Base-by-base conservation (phyloP, 2,329 filamentous ascomycete species). In the Lasiodiplodia hormozganensis region DNA sequence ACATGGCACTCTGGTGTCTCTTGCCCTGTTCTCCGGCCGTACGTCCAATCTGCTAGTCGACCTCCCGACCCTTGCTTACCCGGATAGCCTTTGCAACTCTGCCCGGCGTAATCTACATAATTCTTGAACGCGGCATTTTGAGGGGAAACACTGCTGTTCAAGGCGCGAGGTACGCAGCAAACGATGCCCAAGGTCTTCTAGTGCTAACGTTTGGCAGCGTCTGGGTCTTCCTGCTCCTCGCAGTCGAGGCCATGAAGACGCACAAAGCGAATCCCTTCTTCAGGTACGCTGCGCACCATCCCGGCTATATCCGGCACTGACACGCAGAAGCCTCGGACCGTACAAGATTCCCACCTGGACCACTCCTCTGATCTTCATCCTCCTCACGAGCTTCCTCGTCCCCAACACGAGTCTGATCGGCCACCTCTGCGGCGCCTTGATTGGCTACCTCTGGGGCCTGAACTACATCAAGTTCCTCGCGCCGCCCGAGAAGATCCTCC, bases 1-100 rank as follows among this genome's bases (percentile, higher is more conserved):
- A 79, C 90, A 96, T 79, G 96, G 96, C 65, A 98, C 95, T 8
- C 84, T 98, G 76, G 93, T 93, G 31, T 91, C 93, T n/a, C 79
- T 97, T 71, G 88, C 92, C 43, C 85, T 98, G 65, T 97, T 98
- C 79, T 88, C 96, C 75, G 96, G 96, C 68, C 94, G 94, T 97
- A 85, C 84, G 94, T 87, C 52, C 70, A 34, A 2, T 7, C 23
- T 18, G 28, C 65, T 10, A 38, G 21, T 36, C 40, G n/a, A n/a
- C 4, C 6, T n/a, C n/a, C 23, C 40, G 5, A 7, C 31, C 21
- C 1, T 14, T 38, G 60, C 71, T 79, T 70, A 79, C 72, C 64
- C 28, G 38, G 53, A 56, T 68, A 81, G 80, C 81, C 31, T 82
- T 82, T 68, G 79, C 82, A 43, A 77, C 80, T 5, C 86, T 98